Base-by-base conservation (phyloP, 2,329 filamentous ascomycete genomes). In the Aspergillaceae sp. region DNA sequence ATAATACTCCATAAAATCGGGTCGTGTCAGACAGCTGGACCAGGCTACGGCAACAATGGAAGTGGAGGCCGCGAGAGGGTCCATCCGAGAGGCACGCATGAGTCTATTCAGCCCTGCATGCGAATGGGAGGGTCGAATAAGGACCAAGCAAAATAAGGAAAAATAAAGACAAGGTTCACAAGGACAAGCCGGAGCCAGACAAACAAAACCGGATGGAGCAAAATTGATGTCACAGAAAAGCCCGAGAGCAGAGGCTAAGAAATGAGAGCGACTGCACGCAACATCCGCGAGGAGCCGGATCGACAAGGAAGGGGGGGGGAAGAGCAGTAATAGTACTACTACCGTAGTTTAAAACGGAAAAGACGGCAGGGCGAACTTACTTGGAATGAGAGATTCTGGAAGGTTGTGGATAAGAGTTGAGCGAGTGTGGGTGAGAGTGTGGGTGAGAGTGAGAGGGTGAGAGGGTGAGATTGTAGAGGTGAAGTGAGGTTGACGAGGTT, bases 211-310 rank as follows among this genome's bases (percentile, higher is more conserved):
- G 36, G 36, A 38, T 38, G 11, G 11, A 38, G 19, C 27, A 19
- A 19, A 38, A 41, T 35, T 36, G 29, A 29, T 40, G 44, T 19
- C 40, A 45, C 19, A 19, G 19, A 19, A 19, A 19, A 19, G 19
- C 19, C 19, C 19, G 19, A 19, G 19, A 19, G 19, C 19, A 19
- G 19, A 19, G 19, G 19, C 19, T 19, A 19, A 19, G 19, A 19
- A 19, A 19, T 19, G 19, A 19, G 19, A 41, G 44, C 44, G 49
- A 51, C 46, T 47, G 48, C 19, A 19, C 19, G 19, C 19, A 19
- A 44, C 52, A 57, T 59, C 56, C 56, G 56, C 47, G 46, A 44
- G 38, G 29, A 49, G 54, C 56, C 53, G 53, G 49, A 36, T 40
- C 34, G 41, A 27, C 28, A 43, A 34, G 30, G 29, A 46, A 26